phyloP scores from a whole-genome alignment of 2,329 filamentous ascomycete genomes.

The Aspergillus phoenicis region DNA sequence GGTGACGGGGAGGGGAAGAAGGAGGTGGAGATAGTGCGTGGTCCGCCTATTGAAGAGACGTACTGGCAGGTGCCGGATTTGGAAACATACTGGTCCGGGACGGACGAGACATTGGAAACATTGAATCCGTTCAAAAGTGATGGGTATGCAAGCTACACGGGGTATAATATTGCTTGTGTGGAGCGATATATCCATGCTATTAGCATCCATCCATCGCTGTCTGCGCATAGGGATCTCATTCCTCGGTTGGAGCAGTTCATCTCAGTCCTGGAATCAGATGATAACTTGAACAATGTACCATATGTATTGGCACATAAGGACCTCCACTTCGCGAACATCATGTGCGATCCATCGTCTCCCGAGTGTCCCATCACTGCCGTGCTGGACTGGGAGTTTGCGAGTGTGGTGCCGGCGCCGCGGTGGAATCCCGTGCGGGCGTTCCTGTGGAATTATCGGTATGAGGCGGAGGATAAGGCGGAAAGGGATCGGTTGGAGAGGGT shows the following conservation, averaged over 20 bases:
- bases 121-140: neutral
- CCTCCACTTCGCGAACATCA: slow-evolving; percentile 32
- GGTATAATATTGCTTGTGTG: slow-evolving; percentile 13
- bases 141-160: neutral
- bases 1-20: too few relatives aligned
- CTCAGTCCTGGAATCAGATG: neutral
- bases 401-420: slow-evolving; percentile 36
- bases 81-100: slow-evolving; percentile 24
- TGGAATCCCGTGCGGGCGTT: slow-evolving; percentile 44
- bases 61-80: slow-evolving; percentile 42
- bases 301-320: slow-evolving; percentile 42
- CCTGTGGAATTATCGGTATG: slow-evolving; percentile 35
- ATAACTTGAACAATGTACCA: slow-evolving; percentile 24
- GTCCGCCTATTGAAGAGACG: slow-evolving; percentile 39
- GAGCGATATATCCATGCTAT: slow-evolving; percentile 22
- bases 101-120: neutral
- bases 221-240: neutral
- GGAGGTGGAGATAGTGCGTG: slow-evolving; percentile 16
- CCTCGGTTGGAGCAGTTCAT: neutral
- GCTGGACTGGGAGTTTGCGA: slow-evolving; percentile 45
- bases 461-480: slow-evolving; percentile 24
- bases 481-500: slow-evolving; percentile 26
- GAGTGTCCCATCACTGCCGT: slow-evolving; percentile 34
- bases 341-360: slow-evolving; percentile 29
- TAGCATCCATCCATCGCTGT: neutral